Conservation (phyloP, 768 basidiomycete genomes). For the Collybia mongolica region DNA sequence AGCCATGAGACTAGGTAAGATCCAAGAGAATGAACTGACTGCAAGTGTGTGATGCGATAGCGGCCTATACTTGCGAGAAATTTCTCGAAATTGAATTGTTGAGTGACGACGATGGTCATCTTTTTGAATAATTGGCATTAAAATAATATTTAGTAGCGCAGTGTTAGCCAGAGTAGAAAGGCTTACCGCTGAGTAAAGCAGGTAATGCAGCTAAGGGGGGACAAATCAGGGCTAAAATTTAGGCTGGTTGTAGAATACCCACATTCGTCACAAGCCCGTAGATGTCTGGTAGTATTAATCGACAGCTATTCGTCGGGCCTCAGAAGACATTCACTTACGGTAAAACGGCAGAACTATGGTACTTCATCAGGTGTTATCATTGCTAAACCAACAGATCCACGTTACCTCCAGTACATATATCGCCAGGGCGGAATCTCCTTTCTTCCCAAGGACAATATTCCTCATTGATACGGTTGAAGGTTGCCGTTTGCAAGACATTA, state of each 20-base stretch:
- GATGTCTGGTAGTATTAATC: constrained; percentile 40
- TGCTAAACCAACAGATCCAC: constrained; percentile 1
- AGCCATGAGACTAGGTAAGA: too few relatives aligned
- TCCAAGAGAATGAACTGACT: too few relatives aligned
- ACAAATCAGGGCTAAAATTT: neutral
- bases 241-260: constrained; percentile 13
- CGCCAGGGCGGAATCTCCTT: constrained; percentile 56
- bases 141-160: too few relatives aligned
- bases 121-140: constrained; percentile 13
- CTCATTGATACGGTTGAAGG: constrained; percentile 48
- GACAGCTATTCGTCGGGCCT: neutral
- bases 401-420: constrained; percentile 56
- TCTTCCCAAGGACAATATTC: constrained; percentile 42
- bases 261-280: constrained; percentile 66
- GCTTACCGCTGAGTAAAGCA: constrained; percentile 55
- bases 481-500: constrained; percentile 58
- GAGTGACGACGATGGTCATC: constrained; percentile 56
- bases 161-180: constrained; percentile 14
- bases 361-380: neutral
- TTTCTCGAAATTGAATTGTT: constrained; percentile 60
- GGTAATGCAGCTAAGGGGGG: constrained; percentile 49
- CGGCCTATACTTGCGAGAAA: constrained; percentile 60
- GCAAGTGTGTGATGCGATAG: constrained; percentile 46
- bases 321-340: constrained; percentile 36
- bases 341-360: constrained; percentile 57